Evolutionary conservation across 768 basidiomycete genomes (phyloP).

Genomic region (Phaeotremella skinneri): DNA sequence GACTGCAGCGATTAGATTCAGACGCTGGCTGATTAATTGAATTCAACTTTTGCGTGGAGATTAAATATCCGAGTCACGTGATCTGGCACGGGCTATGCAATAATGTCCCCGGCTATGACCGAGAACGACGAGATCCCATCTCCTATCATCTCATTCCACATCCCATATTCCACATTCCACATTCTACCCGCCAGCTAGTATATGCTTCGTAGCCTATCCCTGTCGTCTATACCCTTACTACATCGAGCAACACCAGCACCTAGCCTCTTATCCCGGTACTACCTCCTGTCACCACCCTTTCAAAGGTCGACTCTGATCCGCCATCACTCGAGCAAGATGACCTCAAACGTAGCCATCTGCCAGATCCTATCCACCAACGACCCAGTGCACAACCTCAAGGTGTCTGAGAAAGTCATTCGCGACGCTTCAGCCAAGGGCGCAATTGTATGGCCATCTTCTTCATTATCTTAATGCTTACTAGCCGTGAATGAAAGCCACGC

Average conservation of each 20-base stretch:
- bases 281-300: neutral
- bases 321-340: neutral
- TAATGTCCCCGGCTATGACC: too few relatives aligned
- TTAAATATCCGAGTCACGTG: neutral
- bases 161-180: too few relatives aligned
- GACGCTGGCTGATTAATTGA: neutral
- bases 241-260: too few relatives aligned
- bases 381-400: slow-evolving; percentile 34
- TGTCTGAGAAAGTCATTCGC: slow-evolving; percentile 28
- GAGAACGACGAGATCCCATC: too few relatives aligned
- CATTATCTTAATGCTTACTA: too few relatives aligned
- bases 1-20: neutral
- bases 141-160: too few relatives aligned
- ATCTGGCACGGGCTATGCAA: too few relatives aligned
- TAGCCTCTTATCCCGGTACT: neutral
- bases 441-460: slow-evolving; percentile 27
- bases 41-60: too few relatives aligned
- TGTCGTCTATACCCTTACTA: too few relatives aligned
- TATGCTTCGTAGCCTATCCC: too few relatives aligned
- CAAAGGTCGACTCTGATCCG: neutral
- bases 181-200: too few relatives aligned
- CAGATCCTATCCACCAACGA: slow-evolving; percentile 42
- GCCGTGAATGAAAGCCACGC: neutral
- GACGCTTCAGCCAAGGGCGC: slow-evolving; percentile 38
- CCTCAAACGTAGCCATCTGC: slow-evolving; percentile 19